A percentile compares a stretch with the other conserved stretches of the same genome.
Evolutionary conservation across 768 basidiomycete species (phyloP).

Genomic region (Filobasidium wieringae): DNA sequence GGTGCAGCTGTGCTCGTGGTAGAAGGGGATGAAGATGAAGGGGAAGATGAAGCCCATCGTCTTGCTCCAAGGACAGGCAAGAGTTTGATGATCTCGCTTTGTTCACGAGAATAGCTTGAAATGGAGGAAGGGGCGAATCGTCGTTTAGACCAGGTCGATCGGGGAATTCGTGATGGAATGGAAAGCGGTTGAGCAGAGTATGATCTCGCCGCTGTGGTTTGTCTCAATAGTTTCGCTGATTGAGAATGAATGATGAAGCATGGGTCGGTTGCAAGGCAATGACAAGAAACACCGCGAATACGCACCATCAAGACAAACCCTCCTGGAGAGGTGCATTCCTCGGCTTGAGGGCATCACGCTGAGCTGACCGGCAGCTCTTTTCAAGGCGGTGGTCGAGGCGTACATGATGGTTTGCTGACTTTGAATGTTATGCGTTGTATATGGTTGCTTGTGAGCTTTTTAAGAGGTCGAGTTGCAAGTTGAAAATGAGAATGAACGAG

Average conservation of each 20-base stretch:
- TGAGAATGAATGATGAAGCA: too few relatives aligned
- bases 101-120: not conserved
- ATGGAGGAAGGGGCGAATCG: not conserved
- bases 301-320: not conserved
- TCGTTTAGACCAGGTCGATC: not conserved
- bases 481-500: too few relatives aligned
- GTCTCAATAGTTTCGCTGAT: too few relatives aligned
- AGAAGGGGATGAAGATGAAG: not conserved
- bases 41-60: constrained; percentile 5
- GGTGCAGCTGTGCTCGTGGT: not conserved
- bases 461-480: too few relatives aligned
- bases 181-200: not conserved
- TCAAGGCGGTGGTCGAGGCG: not conserved
- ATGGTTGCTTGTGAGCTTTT: too few relatives aligned
- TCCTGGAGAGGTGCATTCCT: not conserved
- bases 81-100: not conserved
- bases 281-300: not conserved
- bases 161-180: not conserved
- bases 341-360: not conserved
- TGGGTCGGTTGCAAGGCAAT: not conserved
- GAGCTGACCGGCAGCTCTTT: not conserved
- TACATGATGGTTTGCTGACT: not conserved
- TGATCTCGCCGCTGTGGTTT: not conserved
- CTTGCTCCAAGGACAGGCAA: not conserved
- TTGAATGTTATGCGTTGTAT: too few relatives aligned